These are phyloP conservation scores for Xylariales sp. DNA, from an alignment of 2,329 filamentous ascomycete genomes.

Conservation along the genomic window DNA sequence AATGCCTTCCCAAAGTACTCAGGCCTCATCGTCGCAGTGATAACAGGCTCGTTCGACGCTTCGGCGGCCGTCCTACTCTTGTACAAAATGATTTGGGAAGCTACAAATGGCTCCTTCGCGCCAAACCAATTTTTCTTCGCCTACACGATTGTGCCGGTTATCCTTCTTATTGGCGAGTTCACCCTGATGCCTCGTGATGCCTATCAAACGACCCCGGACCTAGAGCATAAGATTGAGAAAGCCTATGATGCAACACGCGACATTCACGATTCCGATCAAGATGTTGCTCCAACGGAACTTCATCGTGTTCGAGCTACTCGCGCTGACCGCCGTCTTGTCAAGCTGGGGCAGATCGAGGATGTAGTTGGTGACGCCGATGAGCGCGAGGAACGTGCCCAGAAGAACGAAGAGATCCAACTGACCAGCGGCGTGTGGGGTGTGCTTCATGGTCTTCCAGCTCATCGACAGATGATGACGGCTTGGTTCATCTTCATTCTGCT, in stretches of 20 bases:
- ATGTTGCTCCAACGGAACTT: conserved; percentile 59
- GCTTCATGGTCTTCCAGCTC: conserved; percentile 72
- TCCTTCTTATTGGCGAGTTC: conserved; percentile 54
- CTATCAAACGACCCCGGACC: conserved; percentile 55
- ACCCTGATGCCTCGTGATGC: conserved; percentile 54
- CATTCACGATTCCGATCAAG: conserved; percentile 65
- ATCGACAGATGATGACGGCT: conserved; percentile 72
- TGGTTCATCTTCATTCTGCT: conserved; percentile 79
- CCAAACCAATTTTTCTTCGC: conserved; percentile 56
- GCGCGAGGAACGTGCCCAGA: conserved; percentile 65
- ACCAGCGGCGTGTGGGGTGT: conserved; percentile 77
- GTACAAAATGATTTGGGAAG: conserved; percentile 67
- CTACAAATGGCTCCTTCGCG: conserved; percentile 50
- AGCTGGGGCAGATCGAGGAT: conserved; percentile 71
- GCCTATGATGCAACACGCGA: conserved; percentile 54
- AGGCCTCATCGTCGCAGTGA: conserved; percentile 68
- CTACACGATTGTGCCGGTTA: conserved; percentile 52
- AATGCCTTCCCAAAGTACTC: conserved; percentile 72
- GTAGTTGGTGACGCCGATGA: conserved; percentile 68
- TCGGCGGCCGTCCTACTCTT: conserved; percentile 71
- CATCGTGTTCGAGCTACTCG: conserved; percentile 57
- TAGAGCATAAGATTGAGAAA: conserved; percentile 55
- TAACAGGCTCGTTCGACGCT: conserved; percentile 73
- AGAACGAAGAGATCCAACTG: conserved; percentile 68
- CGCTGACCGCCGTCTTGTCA: conserved; percentile 63